Evolutionary conservation across 768 basidiomycete genomes (phyloP), one percentile per base, ranked within the genome.

Genomic region (Heimioporus sp.): DNA sequence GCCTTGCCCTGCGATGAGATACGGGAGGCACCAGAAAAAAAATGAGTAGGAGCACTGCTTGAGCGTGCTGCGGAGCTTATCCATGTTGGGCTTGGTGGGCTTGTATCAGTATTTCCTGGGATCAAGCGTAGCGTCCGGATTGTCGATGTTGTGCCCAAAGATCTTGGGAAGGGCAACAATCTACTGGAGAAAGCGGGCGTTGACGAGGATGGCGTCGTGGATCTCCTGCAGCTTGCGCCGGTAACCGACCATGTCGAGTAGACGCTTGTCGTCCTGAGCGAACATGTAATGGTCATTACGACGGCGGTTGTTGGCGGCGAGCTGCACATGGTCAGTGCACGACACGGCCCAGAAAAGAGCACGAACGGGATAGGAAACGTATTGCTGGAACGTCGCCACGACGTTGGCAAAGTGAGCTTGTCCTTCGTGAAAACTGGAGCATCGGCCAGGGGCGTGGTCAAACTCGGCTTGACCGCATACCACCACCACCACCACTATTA

Each of bases 61-160:
- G 36, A 98, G 70, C 0, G 94, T 96, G 62, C 92, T 94, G 52
- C 93, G 74, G 37, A 98, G 73, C 64, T 96, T 95, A 65, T 97
- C 92, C 83, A 90, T 87, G 59, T 92, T 88, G 54, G 80, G 80
- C 35, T 91, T 88, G 0, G 80, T 82, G 1, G 84, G 80, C 51
- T 72, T 76, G 57, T 77, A 78, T 44, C 32, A 13, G 32, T 34
- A 9, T 13, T 10, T 13, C 13, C 32, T 13, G 32, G 32, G 13
- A 34, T 34, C n/a, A n/a, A n/a, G n/a, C n/a, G n/a, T n/a, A n/a
- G n/a, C n/a, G n/a, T n/a, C n/a, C n/a, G n/a, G n/a, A n/a, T n/a
- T n/a, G n/a, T n/a, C n/a, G 4, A 73, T 43, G 15, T 74, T 80
- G 55, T 81, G 79, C 13, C 81, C 86, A 60, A 94, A 94, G 24